These are phyloP conservation scores for Curvularia hawaiiensis DNA, from an alignment of 2,329 filamentous ascomycete genomes.

Conservation along the genomic window DNA sequence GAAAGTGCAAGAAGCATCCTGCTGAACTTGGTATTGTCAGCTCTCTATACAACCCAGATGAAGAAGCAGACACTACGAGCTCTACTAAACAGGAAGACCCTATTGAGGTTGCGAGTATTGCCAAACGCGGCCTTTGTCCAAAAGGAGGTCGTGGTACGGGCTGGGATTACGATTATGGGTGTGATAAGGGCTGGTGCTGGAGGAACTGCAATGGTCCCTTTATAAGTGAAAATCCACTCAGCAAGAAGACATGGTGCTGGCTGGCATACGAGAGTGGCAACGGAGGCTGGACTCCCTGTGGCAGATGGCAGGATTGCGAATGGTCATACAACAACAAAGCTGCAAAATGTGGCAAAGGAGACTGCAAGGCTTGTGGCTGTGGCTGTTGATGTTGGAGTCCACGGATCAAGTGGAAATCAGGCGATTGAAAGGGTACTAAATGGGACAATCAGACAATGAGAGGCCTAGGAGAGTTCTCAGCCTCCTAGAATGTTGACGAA, in stretches of 20 bases:
- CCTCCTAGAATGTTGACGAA: no score
- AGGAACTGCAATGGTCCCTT: background rate
- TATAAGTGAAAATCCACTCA: background rate
- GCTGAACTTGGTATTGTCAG: background rate
- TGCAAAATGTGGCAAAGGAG: background rate
- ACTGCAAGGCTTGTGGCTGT: background rate
- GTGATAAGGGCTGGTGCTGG: background rate
- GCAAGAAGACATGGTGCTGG: background rate
- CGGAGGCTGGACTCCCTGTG: slow-evolving; percentile 1
- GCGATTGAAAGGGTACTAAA: background rate
- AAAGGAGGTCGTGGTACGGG: background rate
- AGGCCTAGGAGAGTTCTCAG: background rate
- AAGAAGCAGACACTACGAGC: background rate
- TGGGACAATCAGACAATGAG: background rate
- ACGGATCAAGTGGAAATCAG: background rate
- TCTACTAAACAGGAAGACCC: background rate
- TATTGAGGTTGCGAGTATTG: background rate
- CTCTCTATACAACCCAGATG: background rate
- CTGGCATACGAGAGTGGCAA: background rate
- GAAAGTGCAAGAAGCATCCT: background rate
- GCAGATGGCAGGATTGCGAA: slow-evolving; percentile 2
- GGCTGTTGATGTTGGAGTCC: background rate
- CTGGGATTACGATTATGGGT: background rate
- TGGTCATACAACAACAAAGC: background rate
- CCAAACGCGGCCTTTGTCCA: background rate